Evolutionary conservation across 352 stramenopile genomes (phyloP).

Genomic region (Phytophthora sansomeana): DNA sequence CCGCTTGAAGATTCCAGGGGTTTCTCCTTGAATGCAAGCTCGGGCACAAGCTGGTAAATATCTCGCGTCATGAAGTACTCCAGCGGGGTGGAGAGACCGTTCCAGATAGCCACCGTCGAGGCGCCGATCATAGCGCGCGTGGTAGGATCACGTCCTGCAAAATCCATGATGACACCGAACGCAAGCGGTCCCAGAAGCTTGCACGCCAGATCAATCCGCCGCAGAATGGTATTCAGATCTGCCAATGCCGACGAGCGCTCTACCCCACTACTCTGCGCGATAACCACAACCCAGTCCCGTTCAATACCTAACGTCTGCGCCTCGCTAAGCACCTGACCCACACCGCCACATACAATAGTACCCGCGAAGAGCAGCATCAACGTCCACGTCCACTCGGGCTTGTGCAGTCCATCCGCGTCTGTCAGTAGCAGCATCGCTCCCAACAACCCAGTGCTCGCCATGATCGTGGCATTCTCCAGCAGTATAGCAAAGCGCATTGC

Average conservation of each 20-base stretch:
- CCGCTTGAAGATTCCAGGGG: constrained; percentile 15
- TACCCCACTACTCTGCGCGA: constrained; percentile 44
- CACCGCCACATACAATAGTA: constrained; percentile 66
- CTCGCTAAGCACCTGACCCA: constrained; percentile 86
- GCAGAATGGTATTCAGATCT: constrained; percentile 81
- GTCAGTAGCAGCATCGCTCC: constrained; percentile 66
- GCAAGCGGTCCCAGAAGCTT: too few relatives aligned
- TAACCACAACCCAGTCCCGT: constrained; percentile 88
- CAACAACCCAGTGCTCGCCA: constrained; percentile 64
- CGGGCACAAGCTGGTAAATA: constrained; percentile 66
- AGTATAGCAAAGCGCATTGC: constrained; percentile 74
- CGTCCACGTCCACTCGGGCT: constrained; percentile 58
- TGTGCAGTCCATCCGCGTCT: constrained; percentile 61
- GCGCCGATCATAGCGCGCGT: constrained; percentile 77
- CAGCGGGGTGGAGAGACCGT: constrained; percentile 75
- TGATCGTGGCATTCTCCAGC: constrained; percentile 79
- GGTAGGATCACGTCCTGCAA: too few relatives aligned
- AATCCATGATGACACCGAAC: too few relatives aligned
- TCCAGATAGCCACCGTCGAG: constrained; percentile 79
- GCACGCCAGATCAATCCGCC: too few relatives aligned
- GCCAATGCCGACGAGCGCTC: constrained; percentile 57
- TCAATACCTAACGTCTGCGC: constrained; percentile 83
- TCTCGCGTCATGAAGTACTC: constrained; percentile 82
- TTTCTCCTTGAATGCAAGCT: constrained; percentile 50
- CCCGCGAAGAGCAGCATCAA: constrained; percentile 59